Evolutionary conservation across 2,329 filamentous ascomycete genomes (phyloP), one percentile per base, ranked within the genome.

Genomic region (Fusarium euwallaceae): DNA sequence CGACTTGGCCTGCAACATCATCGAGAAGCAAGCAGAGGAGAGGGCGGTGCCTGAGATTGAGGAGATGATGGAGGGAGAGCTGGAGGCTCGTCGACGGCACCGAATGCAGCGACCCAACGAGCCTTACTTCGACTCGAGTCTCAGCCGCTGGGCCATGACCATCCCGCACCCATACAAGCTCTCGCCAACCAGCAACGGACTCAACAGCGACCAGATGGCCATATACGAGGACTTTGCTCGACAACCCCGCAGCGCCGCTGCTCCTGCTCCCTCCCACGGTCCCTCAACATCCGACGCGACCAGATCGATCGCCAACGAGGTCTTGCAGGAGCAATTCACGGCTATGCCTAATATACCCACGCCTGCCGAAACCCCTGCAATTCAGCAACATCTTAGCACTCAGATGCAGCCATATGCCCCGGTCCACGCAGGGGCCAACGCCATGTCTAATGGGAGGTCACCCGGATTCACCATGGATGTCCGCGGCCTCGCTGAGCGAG

Each of bases 161-260:
- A 98, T 99, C 72, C 96, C 96, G 0, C 94, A 97, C 76, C 97
- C 97, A 0, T 99, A 95, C 85, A 95, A 97, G 79, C 90, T 98
- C 76, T 92, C 93, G 41, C 92, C 94, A 14, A 89, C 82, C 70
- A 80, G 87, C 65, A 82, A 83, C 61, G 96, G 96, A 6, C 86
- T 99, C 61, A 98, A 98, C 79, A 89, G 93, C 27, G 95, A 98
- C 78, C 97, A 99, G 80, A 91, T 98, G 86, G 94, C 94, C 12
- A 97, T 99, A 29, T 99, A 99, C 80, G 95, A 98, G 79, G 95
- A 98, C 73, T 99, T 99, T 82, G 95, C 94, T 11, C 90, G 95
- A 66, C 95, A 97, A 81, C 92, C 94, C 32, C 92, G 95, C 66
- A 90, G 88, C 80, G 81, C 87, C 80, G 76, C 88, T 84, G 80